Evolutionary conservation across 164 flowering plant species (phyloP).

Genomic region (Chimonanthus salicifolius): DNA sequence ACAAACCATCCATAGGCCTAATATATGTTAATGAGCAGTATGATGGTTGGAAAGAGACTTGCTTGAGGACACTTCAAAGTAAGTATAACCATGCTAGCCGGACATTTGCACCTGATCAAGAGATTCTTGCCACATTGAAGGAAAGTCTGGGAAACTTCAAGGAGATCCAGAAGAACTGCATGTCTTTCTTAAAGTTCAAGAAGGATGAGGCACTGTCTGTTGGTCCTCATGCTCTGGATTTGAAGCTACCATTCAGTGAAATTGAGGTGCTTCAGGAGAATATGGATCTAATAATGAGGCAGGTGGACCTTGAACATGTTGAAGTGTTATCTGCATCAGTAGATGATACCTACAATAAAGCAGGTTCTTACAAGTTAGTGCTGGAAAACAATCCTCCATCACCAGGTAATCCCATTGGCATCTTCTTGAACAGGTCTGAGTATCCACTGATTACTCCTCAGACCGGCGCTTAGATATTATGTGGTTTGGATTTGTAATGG

Average conservation of each 20-base stretch:
- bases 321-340: slow-evolving; percentile 47
- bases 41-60: slow-evolving; percentile 84
- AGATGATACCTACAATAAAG: slow-evolving; percentile 40
- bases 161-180: slow-evolving; percentile 60
- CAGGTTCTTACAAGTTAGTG: slow-evolving; percentile 42
- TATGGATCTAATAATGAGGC: slow-evolving; percentile 69
- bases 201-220: slow-evolving; percentile 61
- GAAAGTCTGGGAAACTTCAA: slow-evolving; percentile 46
- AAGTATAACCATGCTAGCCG: slow-evolving; percentile 35
- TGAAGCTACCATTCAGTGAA: slow-evolving; percentile 75
- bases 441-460: background rate
- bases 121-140: slow-evolving; percentile 49
- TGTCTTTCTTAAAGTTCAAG: slow-evolving; percentile 88
- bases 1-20: slow-evolving; percentile 41
- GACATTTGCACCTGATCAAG: slow-evolving; percentile 60
- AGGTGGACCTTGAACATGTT: slow-evolving; percentile 60
- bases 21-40: slow-evolving; percentile 73
- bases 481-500: background rate
- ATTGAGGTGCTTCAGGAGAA: slow-evolving; percentile 70
- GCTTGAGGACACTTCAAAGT: slow-evolving; percentile 57
- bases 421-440: slow-evolving; percentile 37
- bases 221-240: slow-evolving; percentile 69
- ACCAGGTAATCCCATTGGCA: slow-evolving; percentile 77
- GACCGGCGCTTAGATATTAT: background rate
- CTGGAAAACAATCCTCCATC: slow-evolving; percentile 69